Evolutionary conservation across 116 monocot genomes (phyloP), one percentile per base, ranked within the genome.

Genomic region (Posidonia oceanica): DNA sequence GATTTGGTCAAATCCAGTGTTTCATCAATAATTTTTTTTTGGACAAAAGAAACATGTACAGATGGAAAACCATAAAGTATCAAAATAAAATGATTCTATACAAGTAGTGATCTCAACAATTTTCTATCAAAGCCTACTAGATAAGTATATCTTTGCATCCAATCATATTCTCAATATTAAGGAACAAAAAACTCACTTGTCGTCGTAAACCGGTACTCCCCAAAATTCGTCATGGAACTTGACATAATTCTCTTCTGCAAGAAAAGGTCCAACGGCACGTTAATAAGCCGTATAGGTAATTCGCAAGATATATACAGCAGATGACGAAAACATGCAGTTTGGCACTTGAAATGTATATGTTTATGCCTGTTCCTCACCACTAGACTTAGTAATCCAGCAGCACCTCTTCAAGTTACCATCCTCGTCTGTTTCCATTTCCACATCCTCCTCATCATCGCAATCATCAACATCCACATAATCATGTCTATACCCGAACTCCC

Each of bases 161-260:
- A 59, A 59, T n/a, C 59, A 59, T 59, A 7, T 20, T 15, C 17
- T 18, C 4, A 10, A 60, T 29, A 29, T 21, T 29, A 3, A 60
- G 23, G 60, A 60, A 60, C 60, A 12, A 60, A 20, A 59, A 20
- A 39, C 71, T 84, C 54, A 87, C 91, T 70, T 80, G 66, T 91
- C 91, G 51, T 81, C 75, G 63, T 76, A 85, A 64, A 87, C 76
- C 3, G 91, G 87, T 12, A 87, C 87, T 16, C 91, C 91, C 87
- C 91, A 87, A 53, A 83, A 91, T 59, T 91, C 83, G 54, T 91
- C 91, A 66, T 91, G 91, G 73, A 91, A 91, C 5, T 82, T 72
- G 61, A 91, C 75, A 54, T 85, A 91, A 10, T 71, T 64, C 51
- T 87, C 85, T 65, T 91, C 91, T 91, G 83, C 84, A 70, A 57